Conservation (phyloP, 2,329 filamentous ascomycete genomes). For the Alternaria ventricosa region DNA sequence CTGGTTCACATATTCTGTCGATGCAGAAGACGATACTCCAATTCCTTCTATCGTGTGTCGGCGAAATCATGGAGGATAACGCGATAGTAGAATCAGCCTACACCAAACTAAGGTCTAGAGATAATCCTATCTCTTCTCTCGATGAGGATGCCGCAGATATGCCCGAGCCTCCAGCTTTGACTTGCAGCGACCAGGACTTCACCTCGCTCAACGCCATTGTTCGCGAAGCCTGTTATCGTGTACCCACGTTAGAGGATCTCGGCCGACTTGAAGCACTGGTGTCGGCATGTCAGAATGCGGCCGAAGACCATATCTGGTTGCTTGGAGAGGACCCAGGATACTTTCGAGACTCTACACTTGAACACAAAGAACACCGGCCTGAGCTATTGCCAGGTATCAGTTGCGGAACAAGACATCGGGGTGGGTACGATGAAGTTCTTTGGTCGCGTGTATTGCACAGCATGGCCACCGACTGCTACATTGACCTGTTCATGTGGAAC, state of each 20-base stretch:
- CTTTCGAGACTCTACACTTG: conserved; percentile 56
- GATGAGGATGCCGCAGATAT: too few relatives aligned
- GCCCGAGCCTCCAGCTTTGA: background rate
- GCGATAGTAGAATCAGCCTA: too few relatives aligned
- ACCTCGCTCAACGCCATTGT: conserved; percentile 33
- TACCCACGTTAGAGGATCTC: conserved; percentile 57
- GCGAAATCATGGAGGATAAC: background rate
- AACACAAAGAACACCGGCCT: conserved; percentile 55
- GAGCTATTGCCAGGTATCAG: background rate
- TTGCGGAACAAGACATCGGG: background rate
- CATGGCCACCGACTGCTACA: background rate
- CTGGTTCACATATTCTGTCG: background rate
- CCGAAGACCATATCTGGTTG: conserved; percentile 62
- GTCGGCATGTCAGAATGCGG: conserved; percentile 44
- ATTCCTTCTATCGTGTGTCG: background rate
- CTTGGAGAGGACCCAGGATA: conserved; percentile 67
- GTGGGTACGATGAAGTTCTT: background rate
- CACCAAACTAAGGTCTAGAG: too few relatives aligned
- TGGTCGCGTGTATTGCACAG: background rate
- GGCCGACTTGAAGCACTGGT: conserved; percentile 52
- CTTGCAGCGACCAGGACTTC: background rate
- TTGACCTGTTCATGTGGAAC: conserved; percentile 2
- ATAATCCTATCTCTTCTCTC: too few relatives aligned
- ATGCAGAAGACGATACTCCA: background rate
- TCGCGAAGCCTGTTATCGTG: conserved; percentile 58